Evolutionary conservation across 768 basidiomycete genomes (phyloP).

Genomic region (Boletus rufocinnamomeus): DNA sequence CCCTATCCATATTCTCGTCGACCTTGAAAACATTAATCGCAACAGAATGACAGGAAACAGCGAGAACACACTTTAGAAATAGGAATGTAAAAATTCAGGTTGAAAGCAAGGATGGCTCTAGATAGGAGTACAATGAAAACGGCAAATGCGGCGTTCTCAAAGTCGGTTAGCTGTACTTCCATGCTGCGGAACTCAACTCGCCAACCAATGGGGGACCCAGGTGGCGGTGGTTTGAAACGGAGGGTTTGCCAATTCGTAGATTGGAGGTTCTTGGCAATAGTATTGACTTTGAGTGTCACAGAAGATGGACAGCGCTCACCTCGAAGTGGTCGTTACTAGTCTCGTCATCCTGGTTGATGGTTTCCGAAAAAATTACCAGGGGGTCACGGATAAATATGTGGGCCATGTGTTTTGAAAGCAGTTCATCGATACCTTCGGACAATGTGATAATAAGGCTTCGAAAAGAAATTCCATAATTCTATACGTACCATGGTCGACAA

Average conservation of each 20-base stretch:
- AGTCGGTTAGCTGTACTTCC: slow-evolving; percentile 99
- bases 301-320: slow-evolving; percentile 42
- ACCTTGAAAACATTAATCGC: slow-evolving; percentile 54
- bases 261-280: slow-evolving; percentile 78
- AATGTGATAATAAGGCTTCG: neutral
- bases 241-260: slow-evolving; percentile 99
- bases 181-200: slow-evolving; percentile 97
- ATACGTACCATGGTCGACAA: slow-evolving; percentile 70
- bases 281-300: neutral
- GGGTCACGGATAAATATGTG: slow-evolving; percentile 99
- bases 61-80: slow-evolving; percentile 77
- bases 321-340: slow-evolving; percentile 95
- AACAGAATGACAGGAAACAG: neutral
- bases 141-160: slow-evolving; percentile 96
- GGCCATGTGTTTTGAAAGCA: slow-evolving; percentile 88
- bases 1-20: slow-evolving; percentile 93
- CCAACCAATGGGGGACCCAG: slow-evolving; percentile 93
- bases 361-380: slow-evolving; percentile 92
- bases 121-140: slow-evolving; percentile 94
- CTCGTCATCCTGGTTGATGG: slow-evolving; percentile 87
- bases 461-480: neutral
- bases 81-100: slow-evolving; percentile 93
- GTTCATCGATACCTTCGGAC: slow-evolving; percentile 73
- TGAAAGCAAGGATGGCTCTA: slow-evolving; percentile 87
- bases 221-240: slow-evolving; percentile 97